A percentile compares a stretch with the other conserved stretches of the same genome.
Conservation (phyloP, 2,329 filamentous ascomycete species). For the Lachnellula suecica region DNA sequence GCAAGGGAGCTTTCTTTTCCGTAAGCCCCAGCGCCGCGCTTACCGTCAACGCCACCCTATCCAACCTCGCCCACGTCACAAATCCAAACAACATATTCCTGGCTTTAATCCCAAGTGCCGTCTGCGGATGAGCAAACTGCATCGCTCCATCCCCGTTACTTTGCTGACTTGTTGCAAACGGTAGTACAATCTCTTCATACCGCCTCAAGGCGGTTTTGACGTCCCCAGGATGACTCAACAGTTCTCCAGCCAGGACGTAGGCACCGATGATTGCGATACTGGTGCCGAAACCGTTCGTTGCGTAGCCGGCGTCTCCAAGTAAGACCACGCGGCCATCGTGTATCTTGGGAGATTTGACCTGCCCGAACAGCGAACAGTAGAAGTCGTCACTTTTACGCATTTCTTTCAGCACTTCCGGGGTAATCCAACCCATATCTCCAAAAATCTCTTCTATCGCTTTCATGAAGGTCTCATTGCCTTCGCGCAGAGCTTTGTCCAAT, state of each 20-base stretch:
- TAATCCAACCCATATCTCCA: constrained; percentile 12
- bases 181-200: constrained; percentile 43
- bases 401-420: constrained; percentile 4
- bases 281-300: constrained; percentile 42
- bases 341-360: constrained; percentile 10
- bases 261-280: constrained; percentile 39
- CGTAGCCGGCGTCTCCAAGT: constrained; percentile 37
- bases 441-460: constrained; percentile 10
- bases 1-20: constrained; percentile 2
- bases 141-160: constrained; percentile 5
- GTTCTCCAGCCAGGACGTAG: constrained; percentile 47
- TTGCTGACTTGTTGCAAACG: constrained; percentile 6
- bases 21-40: constrained; percentile 4
- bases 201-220: constrained; percentile 33
- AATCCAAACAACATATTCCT: constrained; percentile 14
- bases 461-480: constrained; percentile 10
- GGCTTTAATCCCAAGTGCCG: constrained; percentile 6
- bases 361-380: constrained; percentile 12
- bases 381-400: constrained; percentile 16
- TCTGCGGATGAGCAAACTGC: constrained; percentile 10
- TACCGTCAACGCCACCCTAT: constrained; percentile 6
- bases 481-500: constrained; percentile 3
- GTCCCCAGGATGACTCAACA: constrained; percentile 32
- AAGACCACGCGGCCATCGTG: constrained; percentile 12
- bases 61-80: constrained; percentile 8